These are phyloP conservation scores for Arabidopsis thaliana DNA, from an alignment of 345 rosid species.

Conservation along the genomic window TAIR10.1 NC_003070.9:9892501-9893000, in stretches of 20 bases:
- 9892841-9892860: background rate
- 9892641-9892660: constrained; percentile 13
- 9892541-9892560: background rate
- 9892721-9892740: constrained; percentile 11
- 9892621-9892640: background rate
- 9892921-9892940: constrained; percentile 14
- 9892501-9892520: constrained; percentile 20
- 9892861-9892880: constrained; percentile 40
- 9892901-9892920: constrained; percentile 30
- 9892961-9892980: constrained; percentile 34
- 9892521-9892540: background rate
- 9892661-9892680: constrained; percentile 15
- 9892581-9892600: background rate
- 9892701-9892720: constrained; percentile 10
- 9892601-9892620: background rate
- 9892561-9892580: background rate
- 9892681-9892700: constrained; percentile 28
- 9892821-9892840: constrained; percentile 20
- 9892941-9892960: constrained; percentile 24
- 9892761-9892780: constrained; percentile 35
- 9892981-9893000: constrained; percentile 34
- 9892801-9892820: constrained; percentile 17
- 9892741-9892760: constrained; percentile 32
- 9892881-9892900: constrained; percentile 27
- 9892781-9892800: constrained; percentile 36